A percentile compares a stretch with the other conserved stretches of the same genome.
Conservation (phyloP, 495 filamentous ascomycete genomes). For the Hypoxylon perforatum region DNA sequence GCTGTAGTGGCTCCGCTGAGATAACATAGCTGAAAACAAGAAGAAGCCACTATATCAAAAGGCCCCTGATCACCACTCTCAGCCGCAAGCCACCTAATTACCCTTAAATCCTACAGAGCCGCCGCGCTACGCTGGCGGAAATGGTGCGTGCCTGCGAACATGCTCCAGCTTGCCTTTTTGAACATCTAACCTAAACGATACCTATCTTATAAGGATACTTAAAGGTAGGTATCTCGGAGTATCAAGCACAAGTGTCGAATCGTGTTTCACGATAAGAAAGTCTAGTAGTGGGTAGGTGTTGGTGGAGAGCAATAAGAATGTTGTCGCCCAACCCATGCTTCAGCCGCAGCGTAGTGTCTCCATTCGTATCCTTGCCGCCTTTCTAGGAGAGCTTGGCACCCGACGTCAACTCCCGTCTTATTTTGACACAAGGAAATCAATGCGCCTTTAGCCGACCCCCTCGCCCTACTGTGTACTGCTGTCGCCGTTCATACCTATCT, state of each 20-base stretch:
- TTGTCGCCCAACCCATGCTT: conserved; percentile 4
- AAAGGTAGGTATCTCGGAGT: no score
- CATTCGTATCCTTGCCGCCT: not conserved
- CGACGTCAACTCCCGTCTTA: conserved; percentile 5
- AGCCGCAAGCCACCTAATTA: conserved; percentile 13
- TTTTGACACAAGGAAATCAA: conserved; percentile 9
- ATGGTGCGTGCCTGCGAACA: no score
- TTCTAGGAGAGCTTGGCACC: conserved; percentile 5
- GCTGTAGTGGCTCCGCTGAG: not conserved
- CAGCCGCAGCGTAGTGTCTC: conserved; percentile 21
- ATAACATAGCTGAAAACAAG: conserved; percentile 2
- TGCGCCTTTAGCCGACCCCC: conserved; percentile 2
- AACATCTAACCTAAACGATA: no score
- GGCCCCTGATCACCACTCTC: conserved; percentile 1
- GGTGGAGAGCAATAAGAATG: conserved; percentile 14
- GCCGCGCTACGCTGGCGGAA: not conserved
- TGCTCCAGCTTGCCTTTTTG: no score
- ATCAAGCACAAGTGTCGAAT: no score
- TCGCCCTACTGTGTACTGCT: not conserved
- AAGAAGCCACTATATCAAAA: conserved; percentile 1
- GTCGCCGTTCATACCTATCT: no score
- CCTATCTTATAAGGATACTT: no score
- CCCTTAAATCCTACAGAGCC: not conserved
- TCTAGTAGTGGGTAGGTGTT: not conserved
- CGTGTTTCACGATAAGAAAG: not conserved